Conservation (phyloP, 306 rosid species). For the Hippophae rhamnoides region DNA sequence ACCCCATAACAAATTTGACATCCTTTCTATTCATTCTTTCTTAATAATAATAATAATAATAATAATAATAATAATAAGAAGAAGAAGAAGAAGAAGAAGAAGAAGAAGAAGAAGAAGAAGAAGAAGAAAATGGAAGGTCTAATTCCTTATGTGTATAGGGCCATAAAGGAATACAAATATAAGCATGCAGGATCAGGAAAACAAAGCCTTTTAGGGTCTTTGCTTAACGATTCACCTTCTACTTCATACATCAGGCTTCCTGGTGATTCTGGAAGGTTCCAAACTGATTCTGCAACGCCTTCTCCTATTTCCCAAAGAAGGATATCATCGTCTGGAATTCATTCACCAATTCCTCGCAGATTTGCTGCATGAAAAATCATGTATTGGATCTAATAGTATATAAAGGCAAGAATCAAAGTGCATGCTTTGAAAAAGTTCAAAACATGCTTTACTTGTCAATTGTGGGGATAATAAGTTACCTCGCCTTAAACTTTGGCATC, state of each 20-base stretch:
- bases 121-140: slow-evolving; percentile 64
- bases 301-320: slow-evolving; percentile 35
- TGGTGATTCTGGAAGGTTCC: slow-evolving; percentile 31
- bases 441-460: too few relatives aligned
- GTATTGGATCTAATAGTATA: neutral
- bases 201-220: slow-evolving; percentile 41
- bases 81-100: neutral
- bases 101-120: neutral
- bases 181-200: slow-evolving; percentile 7
- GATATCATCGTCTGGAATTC: slow-evolving; percentile 46
- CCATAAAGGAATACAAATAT: slow-evolving; percentile 61
- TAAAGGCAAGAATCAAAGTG: neutral
- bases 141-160: slow-evolving; percentile 75
- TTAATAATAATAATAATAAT: neutral
- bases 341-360: slow-evolving; percentile 48
- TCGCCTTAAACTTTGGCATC: too few relatives aligned
- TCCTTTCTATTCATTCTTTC: slow-evolving; percentile 11
- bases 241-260: slow-evolving; percentile 30
- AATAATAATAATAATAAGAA: too few relatives aligned
- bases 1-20: neutral
- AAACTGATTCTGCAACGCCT: slow-evolving; percentile 18
- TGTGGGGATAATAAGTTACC: too few relatives aligned
- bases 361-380: slow-evolving; percentile 26
- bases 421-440: too few relatives aligned
- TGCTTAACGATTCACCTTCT: slow-evolving; percentile 59